Conservation (phyloP, 305 asterid species). For the Fraxinus paxiana region DNA sequence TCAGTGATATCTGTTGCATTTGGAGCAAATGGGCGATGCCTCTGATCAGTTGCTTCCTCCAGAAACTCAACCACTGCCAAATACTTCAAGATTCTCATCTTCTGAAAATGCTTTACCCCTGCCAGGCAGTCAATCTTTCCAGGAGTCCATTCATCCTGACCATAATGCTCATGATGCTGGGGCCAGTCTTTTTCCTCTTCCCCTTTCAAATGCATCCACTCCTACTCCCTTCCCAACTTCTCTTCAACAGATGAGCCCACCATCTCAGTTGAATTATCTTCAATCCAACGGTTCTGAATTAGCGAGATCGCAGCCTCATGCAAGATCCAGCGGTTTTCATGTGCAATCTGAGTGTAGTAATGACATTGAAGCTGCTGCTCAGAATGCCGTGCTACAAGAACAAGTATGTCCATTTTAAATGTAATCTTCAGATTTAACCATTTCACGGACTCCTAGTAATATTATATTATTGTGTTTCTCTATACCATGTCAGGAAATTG, state of each 20-base stretch:
- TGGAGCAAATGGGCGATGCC: slow-evolving; percentile 44
- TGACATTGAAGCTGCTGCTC: slow-evolving; percentile 73
- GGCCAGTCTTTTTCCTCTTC: slow-evolving; percentile 37
- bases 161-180: slow-evolving; percentile 17
- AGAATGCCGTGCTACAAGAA: slow-evolving; percentile 71
- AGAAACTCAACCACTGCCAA: slow-evolving; percentile 34
- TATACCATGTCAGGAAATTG: slow-evolving; percentile 63
- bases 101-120: slow-evolving; percentile 23
- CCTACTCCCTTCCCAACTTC: slow-evolving; percentile 18
- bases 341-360: slow-evolving; percentile 31
- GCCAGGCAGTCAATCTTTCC: slow-evolving; percentile 17
- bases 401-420: slow-evolving; percentile 47
- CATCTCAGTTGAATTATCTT: slow-evolving; percentile 16
- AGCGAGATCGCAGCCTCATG: slow-evolving; percentile 15
- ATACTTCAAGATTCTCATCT: slow-evolving; percentile 27
- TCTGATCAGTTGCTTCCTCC: slow-evolving; percentile 50
- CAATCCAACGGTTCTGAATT: slow-evolving; percentile 13
- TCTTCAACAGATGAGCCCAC: slow-evolving; percentile 15
- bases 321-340: slow-evolving; percentile 30
- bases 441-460: slow-evolving; percentile 11
- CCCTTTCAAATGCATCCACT: slow-evolving; percentile 25
- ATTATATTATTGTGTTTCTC: slow-evolving; percentile 16
- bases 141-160: slow-evolving; percentile 13
- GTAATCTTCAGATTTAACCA: slow-evolving; percentile 6
- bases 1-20: slow-evolving; percentile 11